Conservation (phyloP, 129 eudicot species). For the Apium graveolens region DNA sequence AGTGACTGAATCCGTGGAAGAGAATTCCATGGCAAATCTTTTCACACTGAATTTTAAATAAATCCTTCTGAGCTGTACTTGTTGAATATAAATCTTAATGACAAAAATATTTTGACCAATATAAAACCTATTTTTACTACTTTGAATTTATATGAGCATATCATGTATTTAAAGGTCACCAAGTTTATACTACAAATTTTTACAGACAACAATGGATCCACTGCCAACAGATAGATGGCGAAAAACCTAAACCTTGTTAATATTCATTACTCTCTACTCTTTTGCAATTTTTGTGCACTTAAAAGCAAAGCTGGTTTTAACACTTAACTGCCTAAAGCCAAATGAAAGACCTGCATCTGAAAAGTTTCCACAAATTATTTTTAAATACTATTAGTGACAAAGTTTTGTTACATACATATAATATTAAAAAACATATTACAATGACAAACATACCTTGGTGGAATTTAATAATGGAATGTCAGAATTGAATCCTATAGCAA, state of each 20-base stretch:
- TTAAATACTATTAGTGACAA: not conserved
- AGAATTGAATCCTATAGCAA: constrained; percentile 71
- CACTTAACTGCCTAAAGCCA: constrained; percentile 46
- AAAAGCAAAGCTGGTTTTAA: constrained; percentile 39
- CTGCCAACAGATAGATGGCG: constrained; percentile 82
- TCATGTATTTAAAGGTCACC: not conserved
- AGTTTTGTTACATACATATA: not conserved
- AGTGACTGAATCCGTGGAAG: constrained; percentile 10
- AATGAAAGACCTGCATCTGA: constrained; percentile 28
- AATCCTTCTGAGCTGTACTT: not conserved
- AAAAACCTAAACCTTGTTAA: constrained; percentile 79
- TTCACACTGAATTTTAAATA: not conserved
- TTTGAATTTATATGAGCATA: not conserved
- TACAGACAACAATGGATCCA: constrained; percentile 90
- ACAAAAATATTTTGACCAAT: not conserved
- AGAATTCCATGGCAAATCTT: not conserved
- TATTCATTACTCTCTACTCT: constrained; percentile 61
- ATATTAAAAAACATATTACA: not conserved
- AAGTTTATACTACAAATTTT: not conserved
- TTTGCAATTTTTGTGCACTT: constrained; percentile 68
- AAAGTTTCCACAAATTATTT: not conserved
- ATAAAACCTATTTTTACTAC: not conserved
- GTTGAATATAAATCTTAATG: not conserved
- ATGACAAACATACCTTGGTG: constrained; percentile 50
- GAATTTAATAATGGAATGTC: constrained; percentile 63